Evolutionary conservation across 768 basidiomycete species (phyloP), one percentile per base, ranked within the genome.

Genomic region (Russula ochroleuca): DNA sequence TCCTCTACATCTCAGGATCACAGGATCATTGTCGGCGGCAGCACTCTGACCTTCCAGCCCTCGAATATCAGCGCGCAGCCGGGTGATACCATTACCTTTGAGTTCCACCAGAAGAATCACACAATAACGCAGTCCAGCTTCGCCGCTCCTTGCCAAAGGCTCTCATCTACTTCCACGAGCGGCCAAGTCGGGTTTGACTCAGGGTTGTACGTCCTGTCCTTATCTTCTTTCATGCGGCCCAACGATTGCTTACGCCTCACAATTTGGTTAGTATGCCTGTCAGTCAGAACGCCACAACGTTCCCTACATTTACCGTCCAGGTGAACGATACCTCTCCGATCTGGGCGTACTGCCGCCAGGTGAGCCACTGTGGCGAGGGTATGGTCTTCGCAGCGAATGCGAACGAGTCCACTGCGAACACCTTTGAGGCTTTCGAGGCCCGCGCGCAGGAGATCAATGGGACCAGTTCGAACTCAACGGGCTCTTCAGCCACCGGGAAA

Each of bases 331-430:
- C 81, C 15, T 70, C 73, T 17, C 84, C 83, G 3, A 77, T 85
- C 67, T 85, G 82, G 84, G 79, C 73, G 2, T 84, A 79, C 73
- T 85, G 84, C 70, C 73, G 74, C 2, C 83, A 84, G 68, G 54
- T 64, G 2, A 72, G 68, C 48, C 85, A 86, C 70, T 85, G 85
- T 69, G 78, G 77, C 0, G 70, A 73, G 49, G 84, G 84, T 53
- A 86, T 85, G 85, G 83, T 85, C 55, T 85, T 85, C 73, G 72
- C 81, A 25, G 76, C 76, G 64, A 87, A 85, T 70, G 78, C 85
- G 14, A 73, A 77, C 37, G 81, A 81, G 65, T 65, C 73, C 2
- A 78, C 82, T n/a, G 63, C 78, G 23, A 81, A 83, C 66, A 83
- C 71, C 69, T 85, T 82, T 68, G 78, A 71, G 21, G 84, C 83